phyloP scores from a whole-genome alignment of 2,329 filamentous ascomycete species.

The Colletotrichum orbiculare region DNA sequence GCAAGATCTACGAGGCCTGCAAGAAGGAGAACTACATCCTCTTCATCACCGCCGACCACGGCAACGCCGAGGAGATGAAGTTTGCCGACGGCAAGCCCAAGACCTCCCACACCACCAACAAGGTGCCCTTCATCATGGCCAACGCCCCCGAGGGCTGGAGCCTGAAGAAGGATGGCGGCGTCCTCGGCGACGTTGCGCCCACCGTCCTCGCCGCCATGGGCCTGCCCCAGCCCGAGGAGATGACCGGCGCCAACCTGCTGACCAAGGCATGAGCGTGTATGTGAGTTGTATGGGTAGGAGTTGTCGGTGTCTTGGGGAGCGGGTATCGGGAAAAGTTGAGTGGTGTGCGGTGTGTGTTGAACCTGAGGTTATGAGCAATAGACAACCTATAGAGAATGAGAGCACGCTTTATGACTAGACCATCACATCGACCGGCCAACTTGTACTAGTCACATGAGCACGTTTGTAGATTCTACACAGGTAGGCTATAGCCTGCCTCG shows the following conservation, averaged over 20 bases:
- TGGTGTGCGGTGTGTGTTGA: slow-evolving; percentile 27
- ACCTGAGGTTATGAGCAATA: slow-evolving; percentile 31
- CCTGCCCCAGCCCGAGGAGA: slow-evolving; percentile 87
- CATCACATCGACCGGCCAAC: background rate
- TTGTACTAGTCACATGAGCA: too few relatives aligned
- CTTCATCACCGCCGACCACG: slow-evolving; percentile 96
- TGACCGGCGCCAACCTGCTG: slow-evolving; percentile 88
- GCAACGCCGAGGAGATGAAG: slow-evolving; percentile 99
- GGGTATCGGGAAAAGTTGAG: slow-evolving; percentile 33
- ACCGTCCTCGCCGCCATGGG: slow-evolving; percentile 93
- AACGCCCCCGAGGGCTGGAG: slow-evolving; percentile 93
- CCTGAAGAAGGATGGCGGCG: slow-evolving; percentile 79
- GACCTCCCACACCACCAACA: slow-evolving; percentile 98
- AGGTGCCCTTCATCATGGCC: slow-evolving; percentile 97
- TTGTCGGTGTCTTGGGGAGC: slow-evolving; percentile 30
- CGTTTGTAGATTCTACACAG: too few relatives aligned
- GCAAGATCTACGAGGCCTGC: slow-evolving; percentile 90
- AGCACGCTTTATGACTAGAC: slow-evolving; percentile 21
- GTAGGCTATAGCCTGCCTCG: too few relatives aligned
- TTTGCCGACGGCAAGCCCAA: slow-evolving; percentile 95
- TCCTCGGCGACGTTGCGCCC: slow-evolving; percentile 98
- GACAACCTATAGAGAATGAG: slow-evolving; percentile 36
- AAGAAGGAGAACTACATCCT: slow-evolving; percentile 93
- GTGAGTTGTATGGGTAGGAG: slow-evolving; percentile 5
- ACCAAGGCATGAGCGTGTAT: slow-evolving; percentile 63